A percentile compares a stretch with the other conserved stretches of the same genome.
Evolutionary conservation across 169 alveolate genomes (phyloP).

Genomic region (Eimeria sp.): DNA sequence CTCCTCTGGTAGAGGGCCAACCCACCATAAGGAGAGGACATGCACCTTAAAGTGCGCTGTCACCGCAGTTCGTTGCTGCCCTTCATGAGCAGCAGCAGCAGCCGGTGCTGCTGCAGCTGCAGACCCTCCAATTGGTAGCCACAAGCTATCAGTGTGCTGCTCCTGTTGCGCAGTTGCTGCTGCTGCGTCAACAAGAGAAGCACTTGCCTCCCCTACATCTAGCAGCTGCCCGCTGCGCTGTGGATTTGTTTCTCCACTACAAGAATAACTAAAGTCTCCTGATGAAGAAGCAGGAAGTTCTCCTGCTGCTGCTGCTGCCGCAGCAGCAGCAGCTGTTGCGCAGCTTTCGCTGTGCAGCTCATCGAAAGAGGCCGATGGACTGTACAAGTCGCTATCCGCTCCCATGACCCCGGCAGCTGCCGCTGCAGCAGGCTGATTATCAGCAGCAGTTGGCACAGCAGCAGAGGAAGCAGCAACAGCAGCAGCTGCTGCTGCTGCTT

Average conservation of each 20-base stretch:
- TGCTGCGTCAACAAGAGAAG: conserved; percentile 4
- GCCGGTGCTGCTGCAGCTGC: conserved; percentile 45
- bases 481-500: conserved; percentile 15
- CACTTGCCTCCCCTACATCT: too few relatives aligned
- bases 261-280: not conserved
- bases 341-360: conserved; percentile 29
- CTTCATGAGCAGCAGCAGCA: conserved; percentile 26
- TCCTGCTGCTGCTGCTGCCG: conserved; percentile 35
- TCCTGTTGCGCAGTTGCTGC: conserved; percentile 25
- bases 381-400: not conserved
- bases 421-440: not conserved
- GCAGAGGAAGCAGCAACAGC: not conserved
- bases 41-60: conserved; percentile 33
- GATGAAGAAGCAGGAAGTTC: not conserved
- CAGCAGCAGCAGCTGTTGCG: not conserved
- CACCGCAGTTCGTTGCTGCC: not conserved
- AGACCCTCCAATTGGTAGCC: conserved; percentile 27
- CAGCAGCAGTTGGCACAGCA: not conserved
- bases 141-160: not conserved
- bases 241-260: not conserved
- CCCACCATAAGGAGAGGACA: conserved; percentile 11
- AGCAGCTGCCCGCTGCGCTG: not conserved
- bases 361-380: not conserved
- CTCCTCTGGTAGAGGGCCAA: conserved; percentile 47
- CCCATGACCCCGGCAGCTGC: not conserved